Evolutionary conservation across 2,329 filamentous ascomycete genomes (phyloP), one percentile per base, ranked within the genome.

Genomic region (Monosporascus cannonballus): DNA sequence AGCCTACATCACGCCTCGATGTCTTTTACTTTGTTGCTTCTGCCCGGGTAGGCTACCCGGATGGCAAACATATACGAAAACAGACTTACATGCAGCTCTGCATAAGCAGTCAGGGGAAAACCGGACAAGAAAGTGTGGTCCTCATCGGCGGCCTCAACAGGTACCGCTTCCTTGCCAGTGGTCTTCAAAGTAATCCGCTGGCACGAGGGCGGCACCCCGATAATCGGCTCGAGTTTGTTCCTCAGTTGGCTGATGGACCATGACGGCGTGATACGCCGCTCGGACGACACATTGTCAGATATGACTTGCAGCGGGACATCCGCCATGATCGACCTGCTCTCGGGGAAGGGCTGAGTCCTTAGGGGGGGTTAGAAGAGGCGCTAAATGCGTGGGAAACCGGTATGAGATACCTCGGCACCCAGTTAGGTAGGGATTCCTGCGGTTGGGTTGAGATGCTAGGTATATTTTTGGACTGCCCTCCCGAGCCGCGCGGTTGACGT

Each of bases 201-300:
- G 55, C 80, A 84, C 30, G 80, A 80, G 11, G 92, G 89, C 17
- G 94, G 93, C 38, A 97, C 85, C 56, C 94, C 94, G 2, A 93
- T 97, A 72, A 97, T 86, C 56, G 90, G 87, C 72, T 97, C 93
- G 49, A 99, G 84, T 71, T 94, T 95, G 50, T 79, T 73, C 74
- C 93, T 96, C 63, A 97, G 80, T 64, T 90, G 85, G 51, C 80
- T 78, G 66, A 99, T 87, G 56, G 86, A 87, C 94, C 94, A 99
- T 61, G 92, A 87, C 15, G 93, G 93, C 25, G 90, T 93, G 69
- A 97, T 85, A 61, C 94, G 89, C 56, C 93, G 88, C 74, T 99
- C 94, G 49, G 90, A 92, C 48, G 86, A 83, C 47, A 87, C 79
- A 70, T 87, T 89, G 55, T 90, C 85, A 49, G 89, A 93, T 56